Percentiles rank a stretch among this genome's conserved stretches.
Conservation (phyloP, 139 green algal genomes). For the Closterium sp. region DNA sequence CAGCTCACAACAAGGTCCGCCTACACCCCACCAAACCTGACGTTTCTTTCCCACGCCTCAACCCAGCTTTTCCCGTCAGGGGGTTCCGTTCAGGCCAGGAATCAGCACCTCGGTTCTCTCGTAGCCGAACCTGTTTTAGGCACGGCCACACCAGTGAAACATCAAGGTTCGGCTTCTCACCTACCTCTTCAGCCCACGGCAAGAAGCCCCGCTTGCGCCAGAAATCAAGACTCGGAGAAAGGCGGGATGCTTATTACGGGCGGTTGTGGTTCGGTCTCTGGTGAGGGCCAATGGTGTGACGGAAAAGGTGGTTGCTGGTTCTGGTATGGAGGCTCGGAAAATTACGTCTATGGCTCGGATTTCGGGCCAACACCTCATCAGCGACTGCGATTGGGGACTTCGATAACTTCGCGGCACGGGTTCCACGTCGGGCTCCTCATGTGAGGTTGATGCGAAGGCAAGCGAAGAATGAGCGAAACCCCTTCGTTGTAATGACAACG, state of each 20-base stretch:
- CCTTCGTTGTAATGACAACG: background rate
- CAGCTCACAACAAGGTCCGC: no score
- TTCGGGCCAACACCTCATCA: background rate
- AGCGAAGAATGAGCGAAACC: background rate
- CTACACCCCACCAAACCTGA: no score
- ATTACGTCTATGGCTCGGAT: no score
- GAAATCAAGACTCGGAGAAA: background rate
- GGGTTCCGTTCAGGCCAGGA: no score
- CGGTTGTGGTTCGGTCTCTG: background rate
- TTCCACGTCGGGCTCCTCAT: background rate
- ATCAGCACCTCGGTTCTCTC: no score
- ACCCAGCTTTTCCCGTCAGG: no score
- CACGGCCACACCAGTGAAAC: no score
- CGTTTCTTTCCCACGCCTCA: background rate
- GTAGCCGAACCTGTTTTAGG: no score
- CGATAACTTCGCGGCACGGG: background rate
- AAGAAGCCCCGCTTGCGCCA: background rate
- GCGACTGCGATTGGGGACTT: background rate
- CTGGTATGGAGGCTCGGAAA: background rate
- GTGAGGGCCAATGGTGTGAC: background rate
- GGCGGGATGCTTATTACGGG: background rate
- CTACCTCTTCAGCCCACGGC: background rate
- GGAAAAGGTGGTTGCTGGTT: background rate
- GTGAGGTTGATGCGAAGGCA: background rate
- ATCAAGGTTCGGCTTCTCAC: background rate